phyloP scores from a whole-genome alignment of 2,329 filamentous ascomycete species.

The Ascosphaera aggregata region DNA sequence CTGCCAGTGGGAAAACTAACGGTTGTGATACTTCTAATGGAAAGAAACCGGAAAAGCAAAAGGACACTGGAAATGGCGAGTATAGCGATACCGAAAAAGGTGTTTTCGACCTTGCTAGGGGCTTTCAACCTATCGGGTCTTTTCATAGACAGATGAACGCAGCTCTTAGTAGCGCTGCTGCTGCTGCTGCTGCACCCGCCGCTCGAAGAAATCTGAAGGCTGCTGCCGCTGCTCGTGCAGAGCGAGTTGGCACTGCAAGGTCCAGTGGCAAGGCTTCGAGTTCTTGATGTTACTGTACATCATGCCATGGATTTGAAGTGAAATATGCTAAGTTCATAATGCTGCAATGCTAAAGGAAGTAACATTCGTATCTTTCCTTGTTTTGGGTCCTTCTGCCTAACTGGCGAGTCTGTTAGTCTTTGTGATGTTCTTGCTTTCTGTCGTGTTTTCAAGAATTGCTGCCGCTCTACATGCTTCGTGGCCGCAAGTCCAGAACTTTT shows the following conservation, averaged over 20 bases:
- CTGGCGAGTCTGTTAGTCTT: too few relatives aligned
- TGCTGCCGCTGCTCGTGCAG: not conserved
- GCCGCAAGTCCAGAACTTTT: too few relatives aligned
- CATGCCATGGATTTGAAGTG: too few relatives aligned
- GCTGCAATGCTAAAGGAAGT: too few relatives aligned
- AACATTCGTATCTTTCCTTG: too few relatives aligned
- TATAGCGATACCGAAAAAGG: constrained; percentile 17
- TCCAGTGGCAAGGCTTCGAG: constrained; percentile 6
- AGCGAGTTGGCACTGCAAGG: constrained; percentile 2
- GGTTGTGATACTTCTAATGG: not conserved
- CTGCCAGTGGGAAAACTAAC: not conserved
- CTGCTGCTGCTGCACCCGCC: not conserved
- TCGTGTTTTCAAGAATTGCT: too few relatives aligned
- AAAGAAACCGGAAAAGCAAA: constrained; percentile 3
- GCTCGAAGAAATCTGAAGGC: not conserved
- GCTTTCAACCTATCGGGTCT: constrained; percentile 25
- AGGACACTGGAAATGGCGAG: constrained; percentile 8
- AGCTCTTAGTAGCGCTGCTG: not conserved
- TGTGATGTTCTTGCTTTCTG: too few relatives aligned
- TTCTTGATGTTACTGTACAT: constrained; percentile 2
- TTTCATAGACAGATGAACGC: constrained; percentile 21
- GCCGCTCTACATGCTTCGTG: too few relatives aligned
- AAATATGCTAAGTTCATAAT: too few relatives aligned
- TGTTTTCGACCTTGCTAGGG: constrained; percentile 25
- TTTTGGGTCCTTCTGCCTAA: too few relatives aligned